Conservation (phyloP, 768 basidiomycete species). For the Mycena latifolia region DNA sequence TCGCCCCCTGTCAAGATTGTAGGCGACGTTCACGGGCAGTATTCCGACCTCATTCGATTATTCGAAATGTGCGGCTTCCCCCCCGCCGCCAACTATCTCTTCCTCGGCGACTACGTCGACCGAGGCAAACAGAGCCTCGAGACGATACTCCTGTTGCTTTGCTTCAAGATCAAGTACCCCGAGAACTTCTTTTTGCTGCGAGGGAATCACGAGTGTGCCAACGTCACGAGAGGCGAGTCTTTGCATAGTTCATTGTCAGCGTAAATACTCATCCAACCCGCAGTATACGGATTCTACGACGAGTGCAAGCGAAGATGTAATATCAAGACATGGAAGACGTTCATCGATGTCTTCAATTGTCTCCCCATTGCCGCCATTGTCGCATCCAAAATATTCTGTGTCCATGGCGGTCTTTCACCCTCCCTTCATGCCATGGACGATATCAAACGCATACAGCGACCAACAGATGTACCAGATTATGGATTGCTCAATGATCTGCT, state of each 20-base stretch:
- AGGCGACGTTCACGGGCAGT: constrained; percentile 99
- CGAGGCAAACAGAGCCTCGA: constrained; percentile 98
- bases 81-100: constrained; percentile 96
- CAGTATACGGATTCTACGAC: constrained; percentile 99
- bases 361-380: constrained; percentile 98
- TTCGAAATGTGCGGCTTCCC: constrained; percentile 99
- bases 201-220: constrained; percentile 99
- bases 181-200: constrained; percentile 99
- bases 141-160: constrained; percentile 95
- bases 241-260: constrained; percentile 9
- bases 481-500: constrained; percentile 96
- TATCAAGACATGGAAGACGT: constrained; percentile 99
- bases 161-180: constrained; percentile 99
- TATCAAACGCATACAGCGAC: constrained; percentile 96
- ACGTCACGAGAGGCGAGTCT: constrained; percentile 93
- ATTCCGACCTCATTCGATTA: constrained; percentile 96
- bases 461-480: constrained; percentile 98
- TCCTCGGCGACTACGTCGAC: constrained; percentile 99
- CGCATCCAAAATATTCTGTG: constrained; percentile 99
- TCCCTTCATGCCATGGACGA: constrained; percentile 97
- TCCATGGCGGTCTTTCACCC: constrained; percentile 95
- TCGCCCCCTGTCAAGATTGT: constrained; percentile 99
- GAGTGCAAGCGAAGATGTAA: constrained; percentile 99
- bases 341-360: constrained; percentile 99
- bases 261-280: constrained; percentile 30